A percentile compares a stretch with the other conserved stretches of the same genome.
Conservation (phyloP, 352 stramenopile genomes). For the Pythium grandisporangium region DNA sequence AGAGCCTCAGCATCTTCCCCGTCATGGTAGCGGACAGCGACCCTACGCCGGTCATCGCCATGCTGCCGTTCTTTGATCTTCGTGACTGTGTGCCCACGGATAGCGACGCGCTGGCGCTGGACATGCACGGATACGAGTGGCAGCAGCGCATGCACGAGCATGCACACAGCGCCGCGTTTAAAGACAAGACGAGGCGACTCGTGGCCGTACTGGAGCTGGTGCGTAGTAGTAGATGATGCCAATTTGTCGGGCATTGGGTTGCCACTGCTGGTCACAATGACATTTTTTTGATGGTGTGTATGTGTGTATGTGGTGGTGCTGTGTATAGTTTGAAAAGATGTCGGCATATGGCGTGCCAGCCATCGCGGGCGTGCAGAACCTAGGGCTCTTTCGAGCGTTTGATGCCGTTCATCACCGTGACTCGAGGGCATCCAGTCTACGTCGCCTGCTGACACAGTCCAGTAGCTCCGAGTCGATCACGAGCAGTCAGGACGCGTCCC, state of each 20-base stretch:
- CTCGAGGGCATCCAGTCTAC: slow-evolving; percentile 28
- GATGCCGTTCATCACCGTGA: slow-evolving; percentile 18
- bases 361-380: slow-evolving; percentile 45
- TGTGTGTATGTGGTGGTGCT: slow-evolving; percentile 4
- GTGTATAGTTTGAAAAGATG: slow-evolving; percentile 52
- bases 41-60: slow-evolving; percentile 49
- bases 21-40: slow-evolving; percentile 58
- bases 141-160: slow-evolving; percentile 20
- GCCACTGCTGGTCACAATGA: no score
- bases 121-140: slow-evolving; percentile 29
- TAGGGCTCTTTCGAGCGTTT: slow-evolving; percentile 31
- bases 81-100: slow-evolving; percentile 47
- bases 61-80: slow-evolving; percentile 73
- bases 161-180: slow-evolving; percentile 27
- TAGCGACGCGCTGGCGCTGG: slow-evolving; percentile 12
- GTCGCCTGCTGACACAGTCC: slow-evolving; percentile 24
- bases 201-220: slow-evolving; percentile 61
- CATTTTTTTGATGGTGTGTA: no score
- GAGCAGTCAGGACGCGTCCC: no score
- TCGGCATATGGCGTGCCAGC: slow-evolving; percentile 47
- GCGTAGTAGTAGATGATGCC: no score
- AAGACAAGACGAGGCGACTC: slow-evolving; percentile 38
- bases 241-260: no score
- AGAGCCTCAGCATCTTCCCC: slow-evolving; percentile 61
- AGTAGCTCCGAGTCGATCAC: slow-evolving; percentile 10